Conservation (phyloP, 768 basidiomycete species). For the Lyophyllum decastes region DNA sequence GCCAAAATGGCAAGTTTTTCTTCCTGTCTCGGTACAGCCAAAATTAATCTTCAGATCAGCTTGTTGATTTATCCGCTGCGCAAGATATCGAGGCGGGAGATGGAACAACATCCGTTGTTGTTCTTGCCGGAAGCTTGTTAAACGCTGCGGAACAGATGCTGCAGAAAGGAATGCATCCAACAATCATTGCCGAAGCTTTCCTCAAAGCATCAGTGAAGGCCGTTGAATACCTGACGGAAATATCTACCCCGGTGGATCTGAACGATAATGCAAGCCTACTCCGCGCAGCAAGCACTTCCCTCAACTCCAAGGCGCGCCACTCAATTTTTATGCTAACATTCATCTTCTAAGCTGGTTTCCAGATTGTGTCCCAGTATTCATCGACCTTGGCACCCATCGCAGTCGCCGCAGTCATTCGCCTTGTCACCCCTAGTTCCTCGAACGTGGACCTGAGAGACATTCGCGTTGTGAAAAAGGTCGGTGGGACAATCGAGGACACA, state of each 20-base stretch:
- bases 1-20: constrained; percentile 86
- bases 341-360: constrained; percentile 8
- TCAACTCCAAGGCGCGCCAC: constrained; percentile 86
- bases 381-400: constrained; percentile 98
- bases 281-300: constrained; percentile 90
- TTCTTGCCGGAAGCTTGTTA: constrained; percentile 90
- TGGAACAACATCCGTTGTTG: constrained; percentile 96
- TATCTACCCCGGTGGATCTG: constrained; percentile 90
- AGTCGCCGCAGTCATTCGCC: constrained; percentile 91
- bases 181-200: constrained; percentile 95
- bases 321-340: neutral
- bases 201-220: constrained; percentile 89
- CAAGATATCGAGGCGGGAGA: constrained; percentile 99
- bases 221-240: constrained; percentile 91
- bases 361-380: constrained; percentile 99
- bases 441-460: constrained; percentile 97
- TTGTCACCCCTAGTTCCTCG: constrained; percentile 84
- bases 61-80: constrained; percentile 96
- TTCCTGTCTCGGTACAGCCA: neutral
- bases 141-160: constrained; percentile 97
- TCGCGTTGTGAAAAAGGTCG: constrained; percentile 96
- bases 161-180: constrained; percentile 96
- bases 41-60: constrained; percentile 44
- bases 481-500: constrained; percentile 98
- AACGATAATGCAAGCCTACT: constrained; percentile 83